Evolutionary conservation across 805 yeast genomes (phyloP), one percentile per base, ranked within the genome.

Genomic region (Candida quercuum): DNA sequence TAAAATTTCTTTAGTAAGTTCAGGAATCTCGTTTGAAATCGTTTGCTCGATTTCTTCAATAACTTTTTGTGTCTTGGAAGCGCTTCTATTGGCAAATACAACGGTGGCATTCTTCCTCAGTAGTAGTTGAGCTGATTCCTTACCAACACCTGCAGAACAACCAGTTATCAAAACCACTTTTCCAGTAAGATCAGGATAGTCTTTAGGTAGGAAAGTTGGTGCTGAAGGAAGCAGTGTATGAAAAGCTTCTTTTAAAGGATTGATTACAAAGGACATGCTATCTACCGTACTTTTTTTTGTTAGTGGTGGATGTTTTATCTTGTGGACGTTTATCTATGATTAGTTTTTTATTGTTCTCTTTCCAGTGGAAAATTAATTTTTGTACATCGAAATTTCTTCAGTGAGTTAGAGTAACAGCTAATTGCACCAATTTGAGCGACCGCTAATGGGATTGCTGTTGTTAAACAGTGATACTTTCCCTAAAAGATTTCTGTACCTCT

Each of bases 41-140:
- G 55, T 55, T 3, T 41, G 39, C 27, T 48, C 45, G 29, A 69
- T 37, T 13, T 43, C 43, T 9, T 48, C 53, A 14, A 63, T 52
- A 13, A 61, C 61, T 0, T 29, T 45, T 3, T 48, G 46, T 4
- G 67, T 52, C 42, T 64, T 67, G 14, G 44, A 51, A 32, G 47
- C 42, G 40, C 42, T 57, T 39, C 77, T 59, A 28, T 66, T 65
- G 12, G 61, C 59, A 11, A 61, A 36, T 56, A 64, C 49, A 12
- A 67, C 63, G 11, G 54, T 56, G 16, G 69, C 71, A 22, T 49
- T 59, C 32, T 57, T 48, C n/a, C 35, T 26, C 4, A 56, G 44
- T 11, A 69, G 51, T 9, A 58, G 47, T 37, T 55, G 59, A 4
- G 59, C 53, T 10, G 56, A 49, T 27, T 63, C 57, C 22, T 51